These are phyloP conservation scores for Bombardia bombarda DNA, from an alignment of 495 filamentous ascomycete genomes.

Conservation along the genomic window DNA sequence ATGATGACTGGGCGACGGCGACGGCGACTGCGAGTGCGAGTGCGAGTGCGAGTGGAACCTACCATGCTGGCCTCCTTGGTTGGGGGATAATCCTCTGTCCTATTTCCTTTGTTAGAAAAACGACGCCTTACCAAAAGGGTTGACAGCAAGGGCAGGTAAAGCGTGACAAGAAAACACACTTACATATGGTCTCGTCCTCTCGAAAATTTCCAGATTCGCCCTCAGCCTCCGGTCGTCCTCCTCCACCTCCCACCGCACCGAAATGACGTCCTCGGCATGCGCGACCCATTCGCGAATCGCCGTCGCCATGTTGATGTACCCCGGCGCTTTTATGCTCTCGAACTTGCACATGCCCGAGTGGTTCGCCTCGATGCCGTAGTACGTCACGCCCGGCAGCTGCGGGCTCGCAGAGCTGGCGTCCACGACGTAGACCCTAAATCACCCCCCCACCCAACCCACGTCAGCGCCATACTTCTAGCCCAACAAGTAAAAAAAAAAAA, in stretches of 20 bases:
- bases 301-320: constrained; percentile 65
- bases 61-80: constrained; percentile 12
- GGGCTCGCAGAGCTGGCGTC: constrained; percentile 70
- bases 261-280: constrained; percentile 49
- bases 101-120: too few relatives aligned
- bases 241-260: constrained; percentile 57
- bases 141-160: too few relatives aligned
- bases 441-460: too few relatives aligned
- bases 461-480: too few relatives aligned
- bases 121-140: too few relatives aligned
- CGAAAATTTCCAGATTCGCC: constrained; percentile 33
- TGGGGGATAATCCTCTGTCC: constrained; percentile 2
- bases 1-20: not conserved
- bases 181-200: constrained; percentile 35
- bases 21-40: too few relatives aligned
- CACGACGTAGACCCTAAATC: constrained; percentile 48
- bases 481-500: too few relatives aligned
- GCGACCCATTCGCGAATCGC: constrained; percentile 62
- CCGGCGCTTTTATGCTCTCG: constrained; percentile 60
- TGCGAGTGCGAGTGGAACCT: constrained; percentile 14
- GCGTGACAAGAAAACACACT: too few relatives aligned
- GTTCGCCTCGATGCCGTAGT: constrained; percentile 72
- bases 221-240: constrained; percentile 41
- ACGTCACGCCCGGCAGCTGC: constrained; percentile 62
- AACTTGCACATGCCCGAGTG: constrained; percentile 90